Base-by-base conservation (phyloP, 1,284 basidiomycete species). In the Heterobasidion occidentale region DNA sequence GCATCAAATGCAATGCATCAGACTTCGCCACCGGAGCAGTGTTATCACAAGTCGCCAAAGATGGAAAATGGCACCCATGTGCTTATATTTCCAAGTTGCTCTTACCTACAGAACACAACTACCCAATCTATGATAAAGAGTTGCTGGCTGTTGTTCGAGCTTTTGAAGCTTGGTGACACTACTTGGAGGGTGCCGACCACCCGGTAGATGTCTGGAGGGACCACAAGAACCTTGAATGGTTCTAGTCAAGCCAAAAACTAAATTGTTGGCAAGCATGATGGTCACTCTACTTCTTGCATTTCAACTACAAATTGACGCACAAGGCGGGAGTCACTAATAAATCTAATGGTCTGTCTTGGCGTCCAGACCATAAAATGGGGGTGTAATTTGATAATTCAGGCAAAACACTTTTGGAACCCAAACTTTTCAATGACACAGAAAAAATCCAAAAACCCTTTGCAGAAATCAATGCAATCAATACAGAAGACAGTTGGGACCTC, bases 61-160 rank as follows among this genome's bases (percentile, higher is more conserved):
- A 17, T 12, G 9, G 46, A 11, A 11, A 19, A 47, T 52, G 36
- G 51, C 51, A 52, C 33, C 51, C 51, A 17, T 7, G 36, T 20
- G 51, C 51, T 1, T 52, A 38, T 20, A 17, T 36, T 9, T 52
- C 6, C 9, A 44, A 52, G 6, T 17, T 36, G 2, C 34, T 52
- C 12, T 14, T 3, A n/a, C 34, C 36, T 1, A n/a, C 51, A 8
- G 51, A 52, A 19, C 36, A 34, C 12, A 74, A 74, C 58, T 74
- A 70, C 59, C 56, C 59, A 9, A 67, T 67, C 38, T 63, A 70
- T 56, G 67, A 75, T 59, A 71, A 74, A 57, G 71, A 75, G 56
- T 46, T 75, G 50, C 12, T 71, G 1, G 67, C 36, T 8, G n/a
- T n/a, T n/a, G n/a, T n/a, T n/a, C n/a, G n/a, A 9, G 34, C 35